Evolutionary conservation across 768 basidiomycete species (phyloP).

Genomic region (Mycena olivaceomarginata): DNA sequence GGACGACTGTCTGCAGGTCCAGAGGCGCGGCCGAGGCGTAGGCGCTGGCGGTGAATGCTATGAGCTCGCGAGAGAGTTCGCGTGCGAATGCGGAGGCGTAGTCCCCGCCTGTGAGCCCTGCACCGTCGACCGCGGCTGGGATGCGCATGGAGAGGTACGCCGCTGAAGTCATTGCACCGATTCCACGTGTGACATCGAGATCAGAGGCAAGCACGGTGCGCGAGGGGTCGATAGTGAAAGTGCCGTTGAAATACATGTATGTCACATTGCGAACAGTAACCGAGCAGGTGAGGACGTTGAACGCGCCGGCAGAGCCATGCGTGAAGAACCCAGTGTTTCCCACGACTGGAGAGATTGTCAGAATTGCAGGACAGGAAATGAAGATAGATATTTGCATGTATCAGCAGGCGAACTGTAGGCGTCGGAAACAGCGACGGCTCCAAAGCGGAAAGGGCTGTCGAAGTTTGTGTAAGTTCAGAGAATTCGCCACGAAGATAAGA

Average conservation of each 20-base stretch:
- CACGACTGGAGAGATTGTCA: conserved; percentile 14
- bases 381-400: conserved; percentile 23
- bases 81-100: conserved; percentile 35
- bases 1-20: conserved; percentile 21
- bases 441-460: conserved; percentile 42
- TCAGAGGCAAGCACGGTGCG: conserved; percentile 21
- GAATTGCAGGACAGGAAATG: not conserved
- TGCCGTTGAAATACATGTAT: conserved; percentile 41
- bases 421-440: conserved; percentile 38
- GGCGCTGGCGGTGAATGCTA: conserved; percentile 28
- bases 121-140: conserved; percentile 38
- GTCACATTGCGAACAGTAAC: conserved; percentile 37
- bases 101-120: conserved; percentile 14
- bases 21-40: conserved; percentile 17
- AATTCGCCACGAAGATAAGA: not conserved
- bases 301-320: conserved; percentile 22
- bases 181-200: conserved; percentile 27
- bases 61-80: conserved; percentile 42
- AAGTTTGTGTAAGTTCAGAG: not conserved
- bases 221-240: conserved; percentile 34
- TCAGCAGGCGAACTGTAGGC: conserved; percentile 19
- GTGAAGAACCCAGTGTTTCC: conserved; percentile 41
- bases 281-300: conserved; percentile 40
- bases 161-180: conserved; percentile 36
- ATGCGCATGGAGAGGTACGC: conserved; percentile 22